Conservation (phyloP, 305 asterid genomes). For the Fraxinus sp. region DNA sequence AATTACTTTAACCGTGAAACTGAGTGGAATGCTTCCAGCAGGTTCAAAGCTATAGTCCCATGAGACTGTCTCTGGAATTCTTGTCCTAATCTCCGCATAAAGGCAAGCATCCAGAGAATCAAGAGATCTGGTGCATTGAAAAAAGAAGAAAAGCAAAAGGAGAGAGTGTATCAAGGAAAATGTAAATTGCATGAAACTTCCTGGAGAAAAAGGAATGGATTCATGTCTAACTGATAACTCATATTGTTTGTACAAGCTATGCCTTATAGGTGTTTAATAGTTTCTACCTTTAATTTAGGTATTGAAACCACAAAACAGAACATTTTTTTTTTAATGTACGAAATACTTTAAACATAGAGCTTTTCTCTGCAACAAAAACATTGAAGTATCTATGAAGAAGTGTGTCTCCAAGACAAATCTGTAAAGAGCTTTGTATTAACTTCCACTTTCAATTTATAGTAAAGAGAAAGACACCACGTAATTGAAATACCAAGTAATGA, state of each 20-base stretch:
- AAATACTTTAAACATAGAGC: not conserved
- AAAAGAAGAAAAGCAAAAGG: not conserved
- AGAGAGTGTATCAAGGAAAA: not conserved
- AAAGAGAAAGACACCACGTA: not conserved
- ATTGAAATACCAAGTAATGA: not conserved
- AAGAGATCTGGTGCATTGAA: conserved; percentile 56
- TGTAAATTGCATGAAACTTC: not conserved
- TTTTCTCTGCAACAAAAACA: not conserved
- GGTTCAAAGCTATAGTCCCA: conserved; percentile 98
- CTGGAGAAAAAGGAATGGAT: not conserved
- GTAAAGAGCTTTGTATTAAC: not conserved
- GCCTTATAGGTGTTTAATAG: not conserved
- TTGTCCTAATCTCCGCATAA: conserved; percentile 82
- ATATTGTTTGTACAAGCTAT: not conserved
- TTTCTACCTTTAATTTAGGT: not conserved
- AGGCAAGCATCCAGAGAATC: conserved; percentile 78
- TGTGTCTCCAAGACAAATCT: not conserved
- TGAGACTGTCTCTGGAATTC: conserved; percentile 86
- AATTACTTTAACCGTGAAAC: conserved; percentile 88
- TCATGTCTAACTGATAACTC: conserved; percentile 2
- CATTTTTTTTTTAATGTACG: not conserved
- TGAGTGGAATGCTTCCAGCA: conserved; percentile 81
- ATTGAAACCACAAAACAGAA: not conserved
- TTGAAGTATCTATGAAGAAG: not conserved
- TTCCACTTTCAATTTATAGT: not conserved